Percentiles rank a stretch among this genome's conserved stretches.
Evolutionary conservation across 2,329 filamentous ascomycete genomes (phyloP).

Genomic region (Penicillium sp.): DNA sequence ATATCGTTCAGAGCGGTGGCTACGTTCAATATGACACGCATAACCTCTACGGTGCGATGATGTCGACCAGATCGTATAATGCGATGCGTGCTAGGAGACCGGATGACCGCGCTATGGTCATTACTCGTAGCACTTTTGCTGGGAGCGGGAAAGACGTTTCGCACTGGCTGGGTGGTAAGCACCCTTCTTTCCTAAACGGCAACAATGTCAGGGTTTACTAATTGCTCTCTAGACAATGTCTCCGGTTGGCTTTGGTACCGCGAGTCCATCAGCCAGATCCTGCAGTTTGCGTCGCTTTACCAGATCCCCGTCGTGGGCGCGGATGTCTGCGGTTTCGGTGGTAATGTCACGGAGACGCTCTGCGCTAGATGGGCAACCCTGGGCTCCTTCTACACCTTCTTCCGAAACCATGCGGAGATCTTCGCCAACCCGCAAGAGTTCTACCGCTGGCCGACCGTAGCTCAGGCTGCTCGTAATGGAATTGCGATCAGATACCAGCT

Average conservation of each 20-base stretch:
- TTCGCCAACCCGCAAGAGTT: slow-evolving; percentile 1
- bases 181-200: not conserved
- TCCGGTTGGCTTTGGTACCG: slow-evolving; percentile 64
- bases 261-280: slow-evolving; percentile 61
- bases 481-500: slow-evolving; percentile 3
- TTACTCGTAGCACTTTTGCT: slow-evolving; percentile 77
- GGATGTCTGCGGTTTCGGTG: too few species aligned
- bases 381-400: slow-evolving; percentile 10
- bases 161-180: slow-evolving; percentile 50
- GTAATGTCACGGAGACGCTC: not conserved
- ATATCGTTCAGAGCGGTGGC: slow-evolving; percentile 70
- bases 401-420: slow-evolving; percentile 8
- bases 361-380: slow-evolving; percentile 6
- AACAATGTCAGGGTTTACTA: not conserved
- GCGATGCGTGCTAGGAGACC: slow-evolving; percentile 72
- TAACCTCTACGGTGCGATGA: slow-evolving; percentile 78
- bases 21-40: slow-evolving; percentile 76
- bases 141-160: slow-evolving; percentile 67
- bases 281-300: slow-evolving; percentile 68
- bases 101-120: slow-evolving; percentile 67
- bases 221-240: slow-evolving; percentile 62
- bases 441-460: slow-evolving; percentile 1
- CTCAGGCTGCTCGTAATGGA: not conserved
- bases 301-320: slow-evolving; percentile 64
- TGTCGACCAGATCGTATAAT: slow-evolving; percentile 67